Evolutionary conservation across 139 green algal genomes (phyloP), one percentile per base, ranked within the genome.

Genomic region (Coelastrella sp.): DNA sequence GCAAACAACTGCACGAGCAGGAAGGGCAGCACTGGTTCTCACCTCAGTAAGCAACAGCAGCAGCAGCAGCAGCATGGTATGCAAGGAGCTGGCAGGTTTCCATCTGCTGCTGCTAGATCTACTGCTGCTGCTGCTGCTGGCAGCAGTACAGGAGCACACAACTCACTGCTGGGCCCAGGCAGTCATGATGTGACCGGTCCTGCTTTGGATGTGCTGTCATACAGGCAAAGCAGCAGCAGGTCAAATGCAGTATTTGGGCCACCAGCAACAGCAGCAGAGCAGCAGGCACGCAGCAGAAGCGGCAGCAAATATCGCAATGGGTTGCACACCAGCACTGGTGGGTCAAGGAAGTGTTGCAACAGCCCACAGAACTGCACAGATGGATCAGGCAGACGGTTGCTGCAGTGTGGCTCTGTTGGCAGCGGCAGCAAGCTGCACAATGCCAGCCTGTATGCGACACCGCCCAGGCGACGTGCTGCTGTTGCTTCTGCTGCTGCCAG

Each of bases 191-290:
- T 87, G 14, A 78, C 63, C 11, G 82, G 61, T 22, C 66, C 49
- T 56, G 63, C 24, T 17, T 9, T 87, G 35, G 61, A 78, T 74
- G 82, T 78, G 19, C 27, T 89, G 70, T 74, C 57, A 56, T 82
- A 89, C 84, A 68, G 70, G 22, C 35, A 25, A 49, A 78, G 70
- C 70, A 89, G 70, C 70, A 82, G 84, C 57, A 83, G 49, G 25
- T 27, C 25, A 9, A 60, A 14, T 14, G 84, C 56, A 27, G 49
- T 81, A 49, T 89, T 68, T 72, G 63, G 49, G 35, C 10, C 20
- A 59, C 82, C 60, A 11, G 9, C 22, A 84, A 68, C 35, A 49
- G 35, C 35, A 17, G 78, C 78, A 60, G 12, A 11, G 20, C n/a
- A 27, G 78, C 22, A 24, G 78, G 49, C 35, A 49, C 35, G 35